These are phyloP conservation scores for Sporothrix sp. DNA, from an alignment of 2,329 filamentous ascomycete genomes.

Conservation along the genomic window DNA sequence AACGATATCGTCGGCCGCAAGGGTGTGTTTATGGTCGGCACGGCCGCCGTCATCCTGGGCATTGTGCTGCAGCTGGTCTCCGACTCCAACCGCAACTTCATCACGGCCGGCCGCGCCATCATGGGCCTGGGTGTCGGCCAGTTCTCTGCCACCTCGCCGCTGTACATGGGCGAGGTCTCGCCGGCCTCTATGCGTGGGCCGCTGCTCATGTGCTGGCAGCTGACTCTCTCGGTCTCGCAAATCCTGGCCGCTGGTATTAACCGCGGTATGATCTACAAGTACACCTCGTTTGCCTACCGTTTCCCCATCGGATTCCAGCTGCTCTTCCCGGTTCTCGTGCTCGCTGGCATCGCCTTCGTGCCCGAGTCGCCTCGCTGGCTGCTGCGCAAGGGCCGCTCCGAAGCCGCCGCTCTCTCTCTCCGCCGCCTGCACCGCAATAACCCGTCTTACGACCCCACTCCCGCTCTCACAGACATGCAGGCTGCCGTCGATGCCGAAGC, in stretches of 20 bases:
- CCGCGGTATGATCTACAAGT: constrained; percentile 26
- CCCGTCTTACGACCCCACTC: constrained; percentile 19
- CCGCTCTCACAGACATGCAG: constrained; percentile 24
- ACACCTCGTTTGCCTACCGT: constrained; percentile 28
- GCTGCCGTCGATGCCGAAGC: constrained; percentile 25
- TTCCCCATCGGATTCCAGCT: constrained; percentile 33
- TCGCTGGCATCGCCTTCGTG: constrained; percentile 31
- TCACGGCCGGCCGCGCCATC: constrained; percentile 18
- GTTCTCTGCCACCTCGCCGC: constrained; percentile 24
- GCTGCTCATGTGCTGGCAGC: constrained; percentile 22
- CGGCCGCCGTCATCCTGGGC: constrained; percentile 26
- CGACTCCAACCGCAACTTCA: constrained; percentile 18
- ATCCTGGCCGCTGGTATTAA: constrained; percentile 28
- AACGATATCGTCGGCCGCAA: constrained; percentile 29
- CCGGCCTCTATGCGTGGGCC: constrained; percentile 20
- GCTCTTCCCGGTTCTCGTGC: constrained; percentile 30
- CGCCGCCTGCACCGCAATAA: constrained; percentile 26
- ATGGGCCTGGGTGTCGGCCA: constrained; percentile 23
- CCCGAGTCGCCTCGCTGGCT: constrained; percentile 41
- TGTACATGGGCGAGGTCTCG: constrained; percentile 26
- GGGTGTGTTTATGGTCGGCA: constrained; percentile 20
- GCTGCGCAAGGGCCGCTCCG: constrained; percentile 34
- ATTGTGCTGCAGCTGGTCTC: constrained; percentile 22
- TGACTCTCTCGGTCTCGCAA: constrained; percentile 29
- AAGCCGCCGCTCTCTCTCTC: too few relatives aligned